phyloP scores from a whole-genome alignment of 2,329 filamentous ascomycete genomes.

The Arthrobotrys megalospora region DNA sequence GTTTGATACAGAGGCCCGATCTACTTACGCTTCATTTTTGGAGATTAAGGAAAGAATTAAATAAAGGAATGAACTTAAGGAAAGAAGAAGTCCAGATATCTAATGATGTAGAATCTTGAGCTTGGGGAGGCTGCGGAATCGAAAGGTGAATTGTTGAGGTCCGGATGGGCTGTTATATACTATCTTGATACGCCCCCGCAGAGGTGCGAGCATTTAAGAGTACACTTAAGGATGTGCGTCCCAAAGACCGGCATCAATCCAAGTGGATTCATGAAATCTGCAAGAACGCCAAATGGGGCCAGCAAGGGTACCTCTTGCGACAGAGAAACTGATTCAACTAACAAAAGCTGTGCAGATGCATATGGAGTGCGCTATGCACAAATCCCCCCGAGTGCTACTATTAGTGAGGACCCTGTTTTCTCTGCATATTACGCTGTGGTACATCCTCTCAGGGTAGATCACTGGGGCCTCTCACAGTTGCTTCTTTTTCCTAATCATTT shows the following conservation, averaged over 20 bases:
- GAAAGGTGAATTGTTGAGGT: conserved; percentile 55
- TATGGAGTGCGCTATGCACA: conserved; percentile 49
- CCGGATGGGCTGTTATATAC: conserved; percentile 60
- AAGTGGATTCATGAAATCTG: conserved; percentile 52
- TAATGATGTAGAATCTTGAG: conserved; percentile 55
- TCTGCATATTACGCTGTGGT: conserved; percentile 55
- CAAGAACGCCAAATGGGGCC: conserved; percentile 51
- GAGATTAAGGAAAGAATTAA: conserved; percentile 55
- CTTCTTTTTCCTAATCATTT: conserved; percentile 23
- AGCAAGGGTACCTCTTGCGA: conserved; percentile 56
- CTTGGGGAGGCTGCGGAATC: conserved; percentile 54
- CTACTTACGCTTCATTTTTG: conserved; percentile 61
- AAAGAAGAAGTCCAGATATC: conserved; percentile 53
- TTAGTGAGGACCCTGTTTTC: conserved; percentile 41
- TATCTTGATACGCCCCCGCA: conserved; percentile 58
- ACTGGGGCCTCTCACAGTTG: conserved; percentile 30
- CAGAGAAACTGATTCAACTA: conserved; percentile 50
- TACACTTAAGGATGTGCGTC: conserved; percentile 43
- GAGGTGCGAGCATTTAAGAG: conserved; percentile 50
- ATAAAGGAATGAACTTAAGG: conserved; percentile 50
- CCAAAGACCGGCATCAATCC: conserved; percentile 46
- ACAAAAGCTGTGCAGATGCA: conserved; percentile 56
- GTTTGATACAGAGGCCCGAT: neutral
- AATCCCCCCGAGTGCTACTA: conserved; percentile 43
- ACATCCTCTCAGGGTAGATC: conserved; percentile 51